Evolutionary conservation across 2,329 filamentous ascomycete species (phyloP).

Genomic region (Aspergillus nomiae): DNA sequence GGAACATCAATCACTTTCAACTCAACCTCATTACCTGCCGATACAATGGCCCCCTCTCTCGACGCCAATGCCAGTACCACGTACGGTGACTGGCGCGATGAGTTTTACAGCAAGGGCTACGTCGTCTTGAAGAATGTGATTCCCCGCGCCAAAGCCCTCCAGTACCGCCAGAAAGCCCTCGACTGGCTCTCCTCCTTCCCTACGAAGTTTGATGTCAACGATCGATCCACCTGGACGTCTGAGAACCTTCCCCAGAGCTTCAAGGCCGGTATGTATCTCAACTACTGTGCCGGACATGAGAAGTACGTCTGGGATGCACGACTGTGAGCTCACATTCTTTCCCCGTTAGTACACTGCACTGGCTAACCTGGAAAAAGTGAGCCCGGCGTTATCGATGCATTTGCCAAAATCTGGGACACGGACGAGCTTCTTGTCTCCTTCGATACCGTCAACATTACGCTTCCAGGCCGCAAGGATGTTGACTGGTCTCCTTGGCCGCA

Average conservation of each 20-base stretch:
- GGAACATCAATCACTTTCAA: too few species aligned
- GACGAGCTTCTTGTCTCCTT: slow-evolving; percentile 28
- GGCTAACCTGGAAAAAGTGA: slow-evolving; percentile 32
- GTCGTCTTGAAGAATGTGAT: background rate
- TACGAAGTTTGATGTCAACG: slow-evolving; percentile 38
- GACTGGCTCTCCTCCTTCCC: slow-evolving; percentile 45
- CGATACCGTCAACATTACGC: slow-evolving; percentile 46
- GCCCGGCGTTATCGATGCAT: slow-evolving; percentile 42
- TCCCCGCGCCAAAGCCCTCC: too few species aligned
- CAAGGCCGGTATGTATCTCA: slow-evolving; percentile 38
- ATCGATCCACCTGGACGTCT: slow-evolving; percentile 41
- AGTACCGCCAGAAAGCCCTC: slow-evolving; percentile 22
- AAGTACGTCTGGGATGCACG: slow-evolving; percentile 48
- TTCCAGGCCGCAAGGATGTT: slow-evolving; percentile 38
- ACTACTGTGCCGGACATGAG: slow-evolving; percentile 43
- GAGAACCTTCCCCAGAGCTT: slow-evolving; percentile 43
- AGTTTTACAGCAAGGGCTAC: slow-evolving; percentile 1
- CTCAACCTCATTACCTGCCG: too few species aligned
- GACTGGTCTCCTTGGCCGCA: slow-evolving; percentile 12
- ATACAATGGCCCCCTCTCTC: too few species aligned
- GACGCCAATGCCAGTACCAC: too few species aligned
- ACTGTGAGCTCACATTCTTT: slow-evolving; percentile 26
- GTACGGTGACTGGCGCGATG: slow-evolving; percentile 1
- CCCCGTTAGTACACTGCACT: too few species aligned
- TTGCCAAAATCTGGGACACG: slow-evolving; percentile 43